phyloP scores from a whole-genome alignment of 768 basidiomycete genomes.

The Candolleomyces efflorescens region DNA sequence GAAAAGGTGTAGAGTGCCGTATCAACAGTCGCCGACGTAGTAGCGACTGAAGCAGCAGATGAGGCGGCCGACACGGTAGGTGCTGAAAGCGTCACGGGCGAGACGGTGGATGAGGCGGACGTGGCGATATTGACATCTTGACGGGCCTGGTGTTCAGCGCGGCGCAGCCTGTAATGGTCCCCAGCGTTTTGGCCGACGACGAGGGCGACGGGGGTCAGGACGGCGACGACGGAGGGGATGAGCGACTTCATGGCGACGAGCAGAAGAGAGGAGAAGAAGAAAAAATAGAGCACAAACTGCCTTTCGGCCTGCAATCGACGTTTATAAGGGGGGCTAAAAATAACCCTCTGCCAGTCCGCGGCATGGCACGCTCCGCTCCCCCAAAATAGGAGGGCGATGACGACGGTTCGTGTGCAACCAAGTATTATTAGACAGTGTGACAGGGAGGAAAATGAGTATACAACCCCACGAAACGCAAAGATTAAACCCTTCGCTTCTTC shows the following conservation, averaged over 20 bases:
- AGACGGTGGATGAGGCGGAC: slow-evolving; percentile 1
- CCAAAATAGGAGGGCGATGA: no score
- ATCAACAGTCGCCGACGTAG: slow-evolving; percentile 13
- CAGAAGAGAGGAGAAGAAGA: not conserved
- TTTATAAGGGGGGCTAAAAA: not conserved
- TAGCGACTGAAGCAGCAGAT: slow-evolving; percentile 1
- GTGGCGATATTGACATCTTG: not conserved
- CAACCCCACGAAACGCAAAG: not conserved
- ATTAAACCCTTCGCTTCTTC: slow-evolving; percentile 66
- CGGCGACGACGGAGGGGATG: not conserved
- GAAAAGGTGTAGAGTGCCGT: slow-evolving; percentile 38
- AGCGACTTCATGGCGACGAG: not conserved
- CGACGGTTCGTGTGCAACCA: no score
- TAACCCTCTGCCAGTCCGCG: not conserved
- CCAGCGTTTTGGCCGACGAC: not conserved
- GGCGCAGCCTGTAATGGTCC: not conserved
- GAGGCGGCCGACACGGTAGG: not conserved
- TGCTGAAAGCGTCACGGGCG: slow-evolving; percentile 3
- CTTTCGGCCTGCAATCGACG: no score
- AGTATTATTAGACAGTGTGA: not conserved
- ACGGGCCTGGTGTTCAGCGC: not conserved
- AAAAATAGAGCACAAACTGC: not conserved
- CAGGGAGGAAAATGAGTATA: not conserved
- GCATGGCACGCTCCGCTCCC: not conserved
- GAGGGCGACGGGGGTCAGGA: not conserved